Base-by-base conservation (phyloP, 1,139 yeast genomes). In the Yamadazyma blattariae region DNA sequence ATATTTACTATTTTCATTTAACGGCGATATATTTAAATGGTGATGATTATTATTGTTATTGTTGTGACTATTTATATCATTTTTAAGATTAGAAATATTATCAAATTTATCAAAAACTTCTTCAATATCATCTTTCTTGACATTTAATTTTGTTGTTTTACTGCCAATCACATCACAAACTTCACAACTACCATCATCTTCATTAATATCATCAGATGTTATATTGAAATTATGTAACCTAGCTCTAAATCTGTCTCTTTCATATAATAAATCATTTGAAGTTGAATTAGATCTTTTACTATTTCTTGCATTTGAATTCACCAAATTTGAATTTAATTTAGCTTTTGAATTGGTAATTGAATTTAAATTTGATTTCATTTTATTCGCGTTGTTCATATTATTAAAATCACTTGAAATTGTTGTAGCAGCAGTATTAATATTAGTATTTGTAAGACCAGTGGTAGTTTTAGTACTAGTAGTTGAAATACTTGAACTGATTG, bases 241-340 rank as follows among this genome's bases (percentile, higher is more conserved):
- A 7, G 74, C 73, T 32, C 71, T 48, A 40, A 69, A 69, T 27
- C 75, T 49, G 41, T 69, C 76, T 29, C 76, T 47, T 44, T 70
- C 75, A 45, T 65, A 65, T 10, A 63, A 29, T 25, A 59, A 51
- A 44, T 69, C 76, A 41, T 67, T 68, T 9, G 75, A 69, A 6
- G 69, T 48, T 3, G 74, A 67, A 1, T 67, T 60, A 1, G 74
- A 59, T 22, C 77, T 46, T 43, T 71, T 71, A 25, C 44, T 42
- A 17, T 32, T 40, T 25, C 46, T 25, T n/a, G n/a, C n/a, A n/a
- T n/a, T n/a, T n/a, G n/a, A n/a, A n/a, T n/a, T n/a, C n/a, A n/a
- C n/a, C n/a, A n/a, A n/a, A n/a, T n/a, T n/a, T 11, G 19, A 17
- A 17, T 17, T 17, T 17, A 9, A 3, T 5, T 13, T 17, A 3